Conservation (phyloP, 768 basidiomycete genomes). For the Filobasidium floriforme region DNA sequence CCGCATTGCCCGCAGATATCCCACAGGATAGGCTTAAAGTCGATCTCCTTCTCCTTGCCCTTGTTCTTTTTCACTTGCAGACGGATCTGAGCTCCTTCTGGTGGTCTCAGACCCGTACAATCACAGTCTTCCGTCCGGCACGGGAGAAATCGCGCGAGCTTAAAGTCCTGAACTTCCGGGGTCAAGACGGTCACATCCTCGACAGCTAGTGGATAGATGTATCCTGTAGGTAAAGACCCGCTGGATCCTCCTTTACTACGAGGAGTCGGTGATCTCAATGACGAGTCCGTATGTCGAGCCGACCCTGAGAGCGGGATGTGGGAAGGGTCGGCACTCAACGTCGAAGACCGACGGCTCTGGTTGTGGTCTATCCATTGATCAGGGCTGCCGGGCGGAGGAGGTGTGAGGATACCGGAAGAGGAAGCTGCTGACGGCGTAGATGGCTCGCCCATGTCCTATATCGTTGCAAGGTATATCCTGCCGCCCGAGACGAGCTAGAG, state of each 20-base stretch:
- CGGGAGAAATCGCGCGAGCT: conserved; percentile 72
- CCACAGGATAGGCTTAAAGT: conserved; percentile 47
- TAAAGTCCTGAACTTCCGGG: conserved; percentile 42
- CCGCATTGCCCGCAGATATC: conserved; percentile 36
- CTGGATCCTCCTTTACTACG: not conserved
- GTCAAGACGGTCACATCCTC: conserved; percentile 13
- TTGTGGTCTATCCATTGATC: conserved; percentile 1
- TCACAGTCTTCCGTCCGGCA: conserved; percentile 56
- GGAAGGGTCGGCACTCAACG: not conserved
- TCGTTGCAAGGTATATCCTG: no score
- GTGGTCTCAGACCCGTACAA: conserved; percentile 68
- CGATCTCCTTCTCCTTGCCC: not conserved
- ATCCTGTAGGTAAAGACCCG: not conserved
- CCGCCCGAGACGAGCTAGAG: no score
- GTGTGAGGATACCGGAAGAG: conserved; percentile 8
- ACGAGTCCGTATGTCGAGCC: conserved; percentile 9
- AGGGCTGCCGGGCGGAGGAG: conserved; percentile 11
- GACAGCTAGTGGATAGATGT: conserved; percentile 23
- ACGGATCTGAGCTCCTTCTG: conserved; percentile 43
- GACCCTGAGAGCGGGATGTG: not conserved
- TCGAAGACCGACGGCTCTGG: conserved; percentile 13
- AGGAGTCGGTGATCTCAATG: not conserved
- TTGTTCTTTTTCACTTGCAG: not conserved
- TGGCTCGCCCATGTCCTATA: not conserved
- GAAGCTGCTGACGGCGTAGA: conserved; percentile 4